Conservation (phyloP, 805 yeast genomes). For the Monosporozyma solicola region DNA sequence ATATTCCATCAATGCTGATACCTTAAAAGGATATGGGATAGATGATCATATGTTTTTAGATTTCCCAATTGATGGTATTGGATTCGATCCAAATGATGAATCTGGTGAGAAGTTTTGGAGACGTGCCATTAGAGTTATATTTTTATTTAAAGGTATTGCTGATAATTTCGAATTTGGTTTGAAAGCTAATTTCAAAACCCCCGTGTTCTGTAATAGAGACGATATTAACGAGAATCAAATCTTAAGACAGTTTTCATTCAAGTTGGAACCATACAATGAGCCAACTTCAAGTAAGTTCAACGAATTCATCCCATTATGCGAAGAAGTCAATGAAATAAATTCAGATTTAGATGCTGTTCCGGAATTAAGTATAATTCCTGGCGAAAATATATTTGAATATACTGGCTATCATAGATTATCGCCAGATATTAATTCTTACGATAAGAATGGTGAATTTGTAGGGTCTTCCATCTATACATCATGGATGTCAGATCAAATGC, state of each 20-base stretch:
- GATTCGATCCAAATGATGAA: conserved; percentile 33
- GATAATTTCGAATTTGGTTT: conserved; percentile 15
- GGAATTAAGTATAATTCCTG: conserved; percentile 17
- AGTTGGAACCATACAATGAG: conserved; percentile 9
- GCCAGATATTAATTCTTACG: conserved; percentile 24
- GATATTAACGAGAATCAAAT: conserved; percentile 11
- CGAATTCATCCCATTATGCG: conserved; percentile 11
- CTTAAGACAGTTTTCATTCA: conserved; percentile 19
- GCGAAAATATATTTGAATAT: conserved; percentile 26
- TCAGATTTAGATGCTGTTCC: conserved; percentile 17
- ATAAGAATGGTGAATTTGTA: conserved; percentile 28
- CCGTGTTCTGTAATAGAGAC: conserved; percentile 11
- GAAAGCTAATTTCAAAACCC: conserved; percentile 9
- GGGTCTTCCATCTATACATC: conserved; percentile 29
- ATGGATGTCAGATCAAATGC: conserved; percentile 10
- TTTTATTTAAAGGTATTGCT: conserved; percentile 25
- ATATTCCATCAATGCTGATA: conserved; percentile 28
- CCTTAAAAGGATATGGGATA: conserved; percentile 48
- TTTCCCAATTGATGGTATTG: conserved; percentile 55
- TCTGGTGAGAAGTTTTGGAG: conserved; percentile 28
- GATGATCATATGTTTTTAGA: conserved; percentile 47
- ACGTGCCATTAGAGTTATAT: conserved; percentile 25
- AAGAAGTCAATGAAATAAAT: conserved; percentile 17
- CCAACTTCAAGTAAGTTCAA: conserved; percentile 4
- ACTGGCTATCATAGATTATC: conserved; percentile 25